phyloP scores from a whole-genome alignment of 164 flowering plant genomes.

The Malania oleifera region DNA sequence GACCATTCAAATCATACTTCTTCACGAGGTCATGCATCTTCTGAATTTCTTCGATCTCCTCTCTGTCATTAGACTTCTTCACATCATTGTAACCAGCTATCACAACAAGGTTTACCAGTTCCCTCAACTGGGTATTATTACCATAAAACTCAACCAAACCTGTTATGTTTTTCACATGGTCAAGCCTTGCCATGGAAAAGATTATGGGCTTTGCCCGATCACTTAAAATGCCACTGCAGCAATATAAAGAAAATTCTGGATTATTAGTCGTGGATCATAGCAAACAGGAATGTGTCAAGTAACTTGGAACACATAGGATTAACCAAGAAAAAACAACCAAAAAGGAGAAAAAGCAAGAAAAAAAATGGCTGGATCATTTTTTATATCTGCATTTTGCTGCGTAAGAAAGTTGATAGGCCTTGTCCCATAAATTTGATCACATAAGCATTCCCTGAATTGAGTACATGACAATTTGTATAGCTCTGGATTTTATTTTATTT shows the following conservation, averaged over 20 bases:
- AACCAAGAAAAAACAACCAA: too few species aligned
- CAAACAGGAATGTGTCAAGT: not conserved
- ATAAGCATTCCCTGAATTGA: too few species aligned
- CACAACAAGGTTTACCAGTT: constrained; percentile 72
- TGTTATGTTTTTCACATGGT: constrained; percentile 84
- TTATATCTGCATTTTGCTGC: too few species aligned
- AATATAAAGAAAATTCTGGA: constrained; percentile 6
- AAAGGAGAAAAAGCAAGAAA: too few species aligned
- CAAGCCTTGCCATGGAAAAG: constrained; percentile 98
- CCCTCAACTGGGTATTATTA: constrained; percentile 58
- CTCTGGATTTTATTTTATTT: too few species aligned
- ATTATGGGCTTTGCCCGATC: constrained; percentile 87
- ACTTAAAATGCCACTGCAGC: constrained; percentile 63
- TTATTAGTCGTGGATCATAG: too few species aligned
- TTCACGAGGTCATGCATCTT: constrained; percentile 85
- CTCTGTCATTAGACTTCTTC: constrained; percentile 76
- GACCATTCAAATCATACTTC: constrained; percentile 64
- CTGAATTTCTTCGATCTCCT: constrained; percentile 88
- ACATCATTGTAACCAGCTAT: constrained; percentile 83
- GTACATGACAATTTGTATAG: too few species aligned
- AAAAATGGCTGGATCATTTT: too few species aligned
- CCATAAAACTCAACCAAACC: constrained; percentile 85
- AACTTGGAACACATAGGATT: too few species aligned
- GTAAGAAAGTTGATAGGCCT: too few species aligned
- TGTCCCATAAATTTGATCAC: too few species aligned